A percentile compares a stretch with the other conserved stretches of the same genome.
These are phyloP conservation scores for Aspergillus pseudoglaucus DNA, from an alignment of 2,329 filamentous ascomycete species.

Conservation along the genomic window DNA sequence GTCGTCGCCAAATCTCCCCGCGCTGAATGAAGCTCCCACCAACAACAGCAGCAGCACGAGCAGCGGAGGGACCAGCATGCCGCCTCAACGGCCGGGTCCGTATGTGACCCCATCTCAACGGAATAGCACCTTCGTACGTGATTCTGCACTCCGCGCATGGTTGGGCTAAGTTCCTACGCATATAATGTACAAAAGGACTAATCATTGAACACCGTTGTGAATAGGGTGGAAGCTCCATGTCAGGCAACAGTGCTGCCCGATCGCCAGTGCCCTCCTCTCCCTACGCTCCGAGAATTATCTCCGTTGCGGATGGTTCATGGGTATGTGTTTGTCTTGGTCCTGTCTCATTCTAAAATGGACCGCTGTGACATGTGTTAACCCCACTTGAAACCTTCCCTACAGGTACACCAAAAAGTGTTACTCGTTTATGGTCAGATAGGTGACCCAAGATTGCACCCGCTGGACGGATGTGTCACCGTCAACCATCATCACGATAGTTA, in stretches of 20 bases:
- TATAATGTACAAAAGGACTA: neutral
- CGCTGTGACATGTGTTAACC: constrained; percentile 5
- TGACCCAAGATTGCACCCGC: constrained; percentile 57
- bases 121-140: constrained; percentile 38
- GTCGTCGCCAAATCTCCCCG: constrained; percentile 56
- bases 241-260: constrained; percentile 36
- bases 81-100: constrained; percentile 41
- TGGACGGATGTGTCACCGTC: constrained; percentile 75
- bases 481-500: constrained; percentile 80
- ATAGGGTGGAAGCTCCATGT: constrained; percentile 30
- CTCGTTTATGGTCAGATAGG: constrained; percentile 76
- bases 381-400: neutral
- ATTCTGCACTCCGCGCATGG: constrained; percentile 2
- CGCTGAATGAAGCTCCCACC: constrained; percentile 45
- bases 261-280: constrained; percentile 61
- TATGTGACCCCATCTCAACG: constrained; percentile 33
- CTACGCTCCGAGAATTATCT: constrained; percentile 73
- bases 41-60: constrained; percentile 42
- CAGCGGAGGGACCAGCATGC: constrained; percentile 9
- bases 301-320: constrained; percentile 76
- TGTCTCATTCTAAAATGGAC: neutral
- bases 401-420: constrained; percentile 90
- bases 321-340: constrained; percentile 48
- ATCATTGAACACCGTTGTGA: neutral
- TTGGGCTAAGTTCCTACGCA: neutral